Evolutionary conservation across 164 flowering plant species (phyloP).

Genomic region (Chimonanthus salicifolius): DNA sequence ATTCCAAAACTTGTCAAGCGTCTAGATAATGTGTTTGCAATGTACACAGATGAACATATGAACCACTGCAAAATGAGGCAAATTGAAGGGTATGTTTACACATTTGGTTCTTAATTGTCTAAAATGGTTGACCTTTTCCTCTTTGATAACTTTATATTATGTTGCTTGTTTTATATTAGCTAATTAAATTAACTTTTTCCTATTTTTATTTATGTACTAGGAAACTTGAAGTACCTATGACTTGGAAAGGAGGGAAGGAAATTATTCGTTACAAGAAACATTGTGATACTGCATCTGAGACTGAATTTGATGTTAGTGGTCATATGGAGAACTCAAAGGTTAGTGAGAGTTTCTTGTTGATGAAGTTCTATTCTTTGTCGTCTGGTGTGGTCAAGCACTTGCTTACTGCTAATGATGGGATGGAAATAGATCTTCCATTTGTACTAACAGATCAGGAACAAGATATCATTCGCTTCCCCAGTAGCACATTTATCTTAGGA

Average conservation of each 20-base stretch:
- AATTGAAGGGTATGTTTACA: constrained; percentile 50
- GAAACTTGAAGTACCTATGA: constrained; percentile 57
- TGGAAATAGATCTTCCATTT: constrained; percentile 73
- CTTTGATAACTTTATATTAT: too few relatives aligned
- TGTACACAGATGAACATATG: constrained; percentile 29
- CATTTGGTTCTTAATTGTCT: background rate
- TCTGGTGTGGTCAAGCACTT: constrained; percentile 49
- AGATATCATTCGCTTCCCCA: constrained; percentile 46
- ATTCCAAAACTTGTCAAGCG: constrained; percentile 39
- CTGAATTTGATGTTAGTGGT: constrained; percentile 21
- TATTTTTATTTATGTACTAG: constrained; percentile 21
- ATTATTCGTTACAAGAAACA: constrained; percentile 31
- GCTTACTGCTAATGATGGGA: constrained; percentile 50
- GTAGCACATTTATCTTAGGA: constrained; percentile 64
- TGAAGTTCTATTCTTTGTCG: constrained; percentile 81
- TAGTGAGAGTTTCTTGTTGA: constrained; percentile 61
- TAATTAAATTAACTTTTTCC: too few relatives aligned
- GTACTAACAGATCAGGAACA: constrained; percentile 63
- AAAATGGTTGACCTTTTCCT: background rate
- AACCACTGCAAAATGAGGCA: constrained; percentile 44
- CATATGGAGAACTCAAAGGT: constrained; percentile 65
- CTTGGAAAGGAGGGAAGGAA: constrained; percentile 34
- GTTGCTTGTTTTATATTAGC: background rate
- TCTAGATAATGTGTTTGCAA: constrained; percentile 10
- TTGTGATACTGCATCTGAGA: constrained; percentile 10